Percentiles rank a stretch among this genome's conserved stretches.
phyloP scores from a whole-genome alignment of 176 grass and related monocot genomes.

The Hordeum vulgare region DNA sequence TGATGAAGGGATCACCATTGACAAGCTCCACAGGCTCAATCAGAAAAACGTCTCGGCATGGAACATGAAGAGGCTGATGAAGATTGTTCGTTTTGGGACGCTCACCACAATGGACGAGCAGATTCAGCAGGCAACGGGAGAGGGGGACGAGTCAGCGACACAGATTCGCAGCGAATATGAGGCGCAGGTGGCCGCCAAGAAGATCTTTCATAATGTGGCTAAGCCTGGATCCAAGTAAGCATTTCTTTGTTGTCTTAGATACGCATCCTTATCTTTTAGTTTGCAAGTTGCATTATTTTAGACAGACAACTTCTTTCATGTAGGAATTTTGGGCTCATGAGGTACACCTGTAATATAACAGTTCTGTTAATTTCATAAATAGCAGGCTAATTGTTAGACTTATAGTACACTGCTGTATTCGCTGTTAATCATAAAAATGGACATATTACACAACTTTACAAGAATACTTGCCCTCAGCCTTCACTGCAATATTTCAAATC shows the following conservation, averaged over 20 bases:
- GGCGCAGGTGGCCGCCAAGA: slow-evolving; percentile 63
- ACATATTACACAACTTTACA: background rate
- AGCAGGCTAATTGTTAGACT: background rate
- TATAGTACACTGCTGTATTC: background rate
- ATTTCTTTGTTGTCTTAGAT: background rate
- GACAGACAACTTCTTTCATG: background rate
- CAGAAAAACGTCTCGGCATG: slow-evolving; percentile 69
- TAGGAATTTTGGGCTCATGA: too few relatives aligned
- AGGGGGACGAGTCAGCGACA: slow-evolving; percentile 45
- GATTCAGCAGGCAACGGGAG: slow-evolving; percentile 38
- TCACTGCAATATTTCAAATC: background rate
- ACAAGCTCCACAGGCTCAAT: slow-evolving; percentile 67
- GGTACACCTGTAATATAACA: too few relatives aligned
- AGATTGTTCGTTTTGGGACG: slow-evolving; percentile 52
- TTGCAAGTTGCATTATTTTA: background rate
- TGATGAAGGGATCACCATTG: slow-evolving; percentile 45
- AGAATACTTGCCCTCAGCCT: background rate
- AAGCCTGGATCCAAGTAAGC: slow-evolving; percentile 56
- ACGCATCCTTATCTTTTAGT: background rate
- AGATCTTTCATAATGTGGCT: slow-evolving; percentile 76
- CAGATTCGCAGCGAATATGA: slow-evolving; percentile 69
- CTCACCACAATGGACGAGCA: slow-evolving; percentile 67
- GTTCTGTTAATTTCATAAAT: background rate
- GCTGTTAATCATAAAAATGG: background rate
- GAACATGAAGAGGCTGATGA: slow-evolving; percentile 83